Base-by-base conservation (phyloP, 306 rosid species). In the Dryas octopetala region DNA sequence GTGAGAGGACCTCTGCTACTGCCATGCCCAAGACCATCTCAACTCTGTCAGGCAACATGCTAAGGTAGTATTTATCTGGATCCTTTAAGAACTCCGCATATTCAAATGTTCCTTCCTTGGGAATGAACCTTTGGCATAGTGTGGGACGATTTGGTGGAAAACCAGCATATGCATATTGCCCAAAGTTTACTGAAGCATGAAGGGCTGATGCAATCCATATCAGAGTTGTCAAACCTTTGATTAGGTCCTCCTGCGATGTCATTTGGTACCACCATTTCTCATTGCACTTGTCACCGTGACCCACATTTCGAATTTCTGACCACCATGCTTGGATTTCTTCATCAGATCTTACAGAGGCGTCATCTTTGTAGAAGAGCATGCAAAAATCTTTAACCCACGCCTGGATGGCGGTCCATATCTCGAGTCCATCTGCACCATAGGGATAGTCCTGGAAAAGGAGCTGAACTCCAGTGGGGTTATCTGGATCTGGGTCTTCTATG, bases 311-410 rank as follows among this genome's bases (percentile, higher is more conserved):
- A 47, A 92, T 86, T 77, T 92, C 96, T 6, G 79, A 67, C 93
- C 96, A 85, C 97, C 97, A 91, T 38, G 88, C 74, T 74, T 89
- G 93, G 80, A 89, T 83, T 71, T 89, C 96, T 43, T 68, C 68
- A 71, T 91, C 96, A 48, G 82, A 65, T 74, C 46, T 47, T 15
- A 89, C 81, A 52, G 85, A 79, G 32, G 75, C 78, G 5, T 86
- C 83, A 6, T 83, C 85, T 76, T 79, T 46, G 77, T 91, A 89
- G 86, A 88, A 89, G 80, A 89, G 71, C 60, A 85, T 80, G 79
- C 90, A 86, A 49, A 83, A 89, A 74, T 84, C 86, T 15, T 72
- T 80, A 16, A 89, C 93, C 96, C 96, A 91, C 51, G 82, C 61
- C 76, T 88, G 87, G 63, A 92, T 89, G 74, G 91, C 86, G 9